Percentiles rank a stretch among this genome's conserved stretches.
These are phyloP conservation scores for Dryas drummondii DNA, from an alignment of 306 rosid genomes.

Conservation along the genomic window DNA sequence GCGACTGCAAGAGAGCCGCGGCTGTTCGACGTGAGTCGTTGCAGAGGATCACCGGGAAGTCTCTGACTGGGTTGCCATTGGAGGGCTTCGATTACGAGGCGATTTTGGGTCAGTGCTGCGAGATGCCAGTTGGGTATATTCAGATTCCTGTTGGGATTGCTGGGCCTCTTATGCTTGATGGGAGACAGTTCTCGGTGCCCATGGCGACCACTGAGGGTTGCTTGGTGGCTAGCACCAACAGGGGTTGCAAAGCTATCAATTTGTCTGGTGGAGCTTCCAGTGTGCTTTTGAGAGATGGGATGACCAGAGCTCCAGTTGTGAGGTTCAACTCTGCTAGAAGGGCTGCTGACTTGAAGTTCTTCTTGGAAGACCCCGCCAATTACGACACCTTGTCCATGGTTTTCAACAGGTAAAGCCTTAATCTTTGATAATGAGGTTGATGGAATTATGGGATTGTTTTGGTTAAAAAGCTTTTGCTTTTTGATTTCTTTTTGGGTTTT, in stretches of 20 bases:
- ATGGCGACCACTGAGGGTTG: constrained; percentile 96
- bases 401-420: constrained; percentile 58
- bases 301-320: constrained; percentile 92
- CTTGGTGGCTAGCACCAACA: constrained; percentile 80
- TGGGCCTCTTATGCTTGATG: constrained; percentile 75
- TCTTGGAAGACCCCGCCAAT: constrained; percentile 61
- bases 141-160: constrained; percentile 93
- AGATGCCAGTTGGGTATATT: constrained; percentile 81
- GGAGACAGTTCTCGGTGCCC: constrained; percentile 65
- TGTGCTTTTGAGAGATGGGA: constrained; percentile 61
- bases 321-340: constrained; percentile 62
- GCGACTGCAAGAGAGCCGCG: constrained; percentile 67
- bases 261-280: constrained; percentile 77
- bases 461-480: background rate
- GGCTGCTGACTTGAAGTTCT: constrained; percentile 74
- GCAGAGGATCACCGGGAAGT: constrained; percentile 53
- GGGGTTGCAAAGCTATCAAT: constrained; percentile 85
- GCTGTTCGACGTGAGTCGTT: constrained; percentile 60
- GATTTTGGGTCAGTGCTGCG: constrained; percentile 90
- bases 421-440: background rate
- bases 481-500: background rate
- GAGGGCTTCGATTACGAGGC: constrained; percentile 77
- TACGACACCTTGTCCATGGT: constrained; percentile 54
- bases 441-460: background rate
- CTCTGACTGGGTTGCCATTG: constrained; percentile 56